Conservation (phyloP, 768 basidiomycete species). For the Phaffia australis region DNA sequence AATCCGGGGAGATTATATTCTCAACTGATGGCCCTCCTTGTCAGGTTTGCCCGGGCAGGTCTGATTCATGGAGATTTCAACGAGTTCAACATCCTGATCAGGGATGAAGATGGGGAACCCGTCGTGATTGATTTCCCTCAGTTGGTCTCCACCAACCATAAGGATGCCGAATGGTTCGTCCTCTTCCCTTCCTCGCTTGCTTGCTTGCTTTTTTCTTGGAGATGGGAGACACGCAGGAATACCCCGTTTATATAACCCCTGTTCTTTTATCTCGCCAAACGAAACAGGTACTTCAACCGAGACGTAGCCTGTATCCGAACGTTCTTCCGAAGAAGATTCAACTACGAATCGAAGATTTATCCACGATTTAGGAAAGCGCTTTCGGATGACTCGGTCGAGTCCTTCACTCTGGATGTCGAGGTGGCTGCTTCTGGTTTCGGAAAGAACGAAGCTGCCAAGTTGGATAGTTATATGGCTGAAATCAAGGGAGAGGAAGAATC, state of each 20-base stretch:
- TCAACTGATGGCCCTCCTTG: constrained; percentile 84
- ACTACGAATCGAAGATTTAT: constrained; percentile 80
- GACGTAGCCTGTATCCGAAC: constrained; percentile 92
- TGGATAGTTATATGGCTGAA: constrained; percentile 45
- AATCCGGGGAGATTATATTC: constrained; percentile 87
- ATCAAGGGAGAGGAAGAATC: constrained; percentile 20
- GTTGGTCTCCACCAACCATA: constrained; percentile 95
- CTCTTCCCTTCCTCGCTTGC: neutral
- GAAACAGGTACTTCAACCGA: constrained; percentile 86
- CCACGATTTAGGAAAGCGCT: constrained; percentile 68
- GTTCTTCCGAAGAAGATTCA: constrained; percentile 82
- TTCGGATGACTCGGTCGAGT: constrained; percentile 38
- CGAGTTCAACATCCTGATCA: constrained; percentile 96
- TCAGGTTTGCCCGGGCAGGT: constrained; percentile 82
- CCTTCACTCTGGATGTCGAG: constrained; percentile 62
- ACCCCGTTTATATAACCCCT: neutral
- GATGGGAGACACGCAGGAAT: neutral
- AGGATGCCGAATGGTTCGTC: constrained; percentile 86
- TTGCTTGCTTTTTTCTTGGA: constrained; percentile 1
- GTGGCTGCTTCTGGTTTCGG: constrained; percentile 92
- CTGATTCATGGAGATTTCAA: constrained; percentile 99
- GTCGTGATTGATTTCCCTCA: constrained; percentile 98
- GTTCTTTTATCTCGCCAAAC: neutral
- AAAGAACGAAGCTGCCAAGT: constrained; percentile 62
- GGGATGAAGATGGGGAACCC: constrained; percentile 60